Evolutionary conservation across 2,329 filamentous ascomycete genomes (phyloP), one percentile per base, ranked within the genome.

Genomic region (Sordariomycetes sp.): DNA sequence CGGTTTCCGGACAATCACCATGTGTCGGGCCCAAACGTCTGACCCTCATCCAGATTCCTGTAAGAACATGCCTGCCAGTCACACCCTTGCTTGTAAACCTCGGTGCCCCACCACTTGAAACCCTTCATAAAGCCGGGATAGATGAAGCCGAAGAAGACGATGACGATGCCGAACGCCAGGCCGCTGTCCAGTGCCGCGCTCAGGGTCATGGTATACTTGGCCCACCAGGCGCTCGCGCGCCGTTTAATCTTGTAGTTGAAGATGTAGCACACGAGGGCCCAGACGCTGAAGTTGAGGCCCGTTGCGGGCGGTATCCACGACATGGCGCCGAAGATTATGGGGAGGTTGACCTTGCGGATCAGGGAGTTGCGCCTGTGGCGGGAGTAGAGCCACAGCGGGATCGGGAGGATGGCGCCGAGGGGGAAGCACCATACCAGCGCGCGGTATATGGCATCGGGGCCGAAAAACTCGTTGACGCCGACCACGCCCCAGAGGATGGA

Each of bases 401-500:
- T 66, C 0, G 86, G 86, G 0, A 84, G 72, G 17, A 90, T 49
- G 21, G 82, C 81, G 17, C 86, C 86, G 16, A 90, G 57, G 4
- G 82, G 69, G 58, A 93, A 93, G 36, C 82, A 85, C 82, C 82
- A 93, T 3, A 93, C 73, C 2, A 93, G 68, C 8, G 75, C 69
- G 14, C 80, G 72, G 53, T 94, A 93, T 6, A 84, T 76, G 12
- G 83, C 83, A 21, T 69, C 70, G 2, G 72, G 70, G 1, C 86
- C 86, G 47, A 94, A 93, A 65, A 93, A 92, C 46, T 88, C 79
- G 35, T 68, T 60, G 0, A 86, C 86, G 0, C 86, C 86, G 10
- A 93, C 83, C 6, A 93, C 83, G 30, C 86, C 86, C 86, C 86
- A 94, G 4, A 93, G 72, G 36, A 94, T 88, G 36, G 79, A 86